Base-by-base conservation (phyloP, 106 monocot genomes). In the Allium cepa region DNA sequence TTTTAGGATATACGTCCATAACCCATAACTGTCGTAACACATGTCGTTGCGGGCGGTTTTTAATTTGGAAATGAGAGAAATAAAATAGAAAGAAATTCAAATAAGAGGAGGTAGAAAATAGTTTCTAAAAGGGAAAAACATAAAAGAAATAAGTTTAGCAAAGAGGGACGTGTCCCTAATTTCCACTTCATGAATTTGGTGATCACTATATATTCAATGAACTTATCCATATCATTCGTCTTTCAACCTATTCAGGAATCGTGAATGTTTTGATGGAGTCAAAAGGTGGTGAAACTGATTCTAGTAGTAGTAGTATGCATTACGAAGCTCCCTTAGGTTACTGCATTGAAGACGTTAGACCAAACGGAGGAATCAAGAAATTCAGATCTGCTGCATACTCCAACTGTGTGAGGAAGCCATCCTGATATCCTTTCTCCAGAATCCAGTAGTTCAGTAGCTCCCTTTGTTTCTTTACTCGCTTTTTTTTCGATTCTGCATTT, bases 351-450 rank as follows among this genome's bases (percentile, higher is more conserved):
- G 94, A 95, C 76, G 75, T 95, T 80, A 85, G 90, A 75, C 90
- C 94, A 1, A 72, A 85, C 77, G 94, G 94, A 11, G 94, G 83
- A 67, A 91, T 90, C 77, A 79, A 88, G 88, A 95, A 95, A 56
- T 95, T 95, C 79, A 80, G 81, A n/a, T 91, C 94, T 79, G 94
- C 90, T 88, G 90, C 87, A 51, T 95, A 95, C 83, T 95, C 90
- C 80, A 95, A 95, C 88, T 95, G 94, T 71, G 88, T 77, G 27
- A 57, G 87, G 72, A 90, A 87, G 73, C 94, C 94, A 77, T 91
- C 94, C 79, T 95, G 94, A 95, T 69, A 78, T 3, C 61, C 74
- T 3, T 55, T 11, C 80, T 4, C 11, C 46, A 72, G 67, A 16
- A 63, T 68, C 52, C 74, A 12, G 49, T 83, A 85, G 74, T 72